A percentile compares a stretch with the other conserved stretches of the same genome.
Conservation (phyloP, 2,329 filamentous ascomycete genomes). For the Trichoderma harzianum region DNA sequence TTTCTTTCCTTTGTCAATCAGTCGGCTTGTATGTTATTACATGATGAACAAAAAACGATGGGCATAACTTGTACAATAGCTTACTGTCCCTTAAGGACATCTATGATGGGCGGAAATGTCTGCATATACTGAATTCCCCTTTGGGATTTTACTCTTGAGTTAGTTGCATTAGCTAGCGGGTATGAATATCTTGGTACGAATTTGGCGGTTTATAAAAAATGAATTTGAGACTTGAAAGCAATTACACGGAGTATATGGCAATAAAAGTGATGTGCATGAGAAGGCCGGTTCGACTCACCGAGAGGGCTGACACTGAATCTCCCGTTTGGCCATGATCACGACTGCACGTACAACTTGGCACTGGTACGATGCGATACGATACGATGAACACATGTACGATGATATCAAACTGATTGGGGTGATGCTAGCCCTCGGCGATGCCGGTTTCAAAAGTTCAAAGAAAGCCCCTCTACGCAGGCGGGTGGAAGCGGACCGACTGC, state of each 20-base stretch:
- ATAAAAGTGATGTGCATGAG: not conserved
- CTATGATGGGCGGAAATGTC: conserved; percentile 10
- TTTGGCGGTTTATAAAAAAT: not conserved
- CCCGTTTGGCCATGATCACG: not conserved
- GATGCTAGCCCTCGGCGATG: conserved; percentile 1
- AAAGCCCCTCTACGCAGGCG: not conserved
- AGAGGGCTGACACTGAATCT: not conserved
- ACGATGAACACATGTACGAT: not conserved
- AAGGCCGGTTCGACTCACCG: not conserved
- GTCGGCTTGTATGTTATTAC: conserved; percentile 2
- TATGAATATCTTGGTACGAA: conserved; percentile 5
- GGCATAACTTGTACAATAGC: conserved; percentile 14
- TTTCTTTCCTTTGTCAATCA: not conserved
- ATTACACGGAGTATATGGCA: not conserved
- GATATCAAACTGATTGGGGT: not conserved
- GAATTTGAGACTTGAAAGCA: not conserved
- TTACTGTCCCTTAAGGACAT: not conserved
- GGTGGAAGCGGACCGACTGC: not conserved
- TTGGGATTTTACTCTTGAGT: not conserved
- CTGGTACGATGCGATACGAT: not conserved
- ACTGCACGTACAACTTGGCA: not conserved
- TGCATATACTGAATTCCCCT: conserved; percentile 1
- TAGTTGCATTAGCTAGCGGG: conserved; percentile 9
- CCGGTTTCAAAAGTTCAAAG: conserved; percentile 5
- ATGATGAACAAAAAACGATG: conserved; percentile 12